These are phyloP conservation scores for Boletellus ananiceps DNA, from an alignment of 768 basidiomycete genomes.

Conservation along the genomic window DNA sequence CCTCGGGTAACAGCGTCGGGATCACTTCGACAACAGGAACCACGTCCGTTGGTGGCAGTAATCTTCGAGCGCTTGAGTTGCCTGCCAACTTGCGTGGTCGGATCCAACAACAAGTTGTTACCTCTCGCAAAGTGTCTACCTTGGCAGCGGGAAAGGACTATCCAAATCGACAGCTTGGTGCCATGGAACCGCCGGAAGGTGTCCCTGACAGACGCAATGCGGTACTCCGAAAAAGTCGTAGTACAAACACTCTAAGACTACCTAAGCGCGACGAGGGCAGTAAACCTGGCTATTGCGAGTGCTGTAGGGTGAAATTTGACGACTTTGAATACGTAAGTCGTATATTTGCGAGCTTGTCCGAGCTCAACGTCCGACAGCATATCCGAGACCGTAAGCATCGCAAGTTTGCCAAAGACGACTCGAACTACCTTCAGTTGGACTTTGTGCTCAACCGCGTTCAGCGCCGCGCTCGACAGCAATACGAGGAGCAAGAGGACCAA, in stretches of 20 bases:
- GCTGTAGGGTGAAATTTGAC: constrained; percentile 85
- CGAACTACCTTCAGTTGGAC: constrained; percentile 80
- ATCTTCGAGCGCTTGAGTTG: constrained; percentile 45
- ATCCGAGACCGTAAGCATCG: constrained; percentile 67
- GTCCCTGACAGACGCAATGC: constrained; percentile 50
- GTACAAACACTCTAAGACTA: constrained; percentile 71
- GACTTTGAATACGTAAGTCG: constrained; percentile 71
- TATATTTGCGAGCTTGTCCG: not conserved
- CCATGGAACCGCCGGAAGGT: constrained; percentile 67
- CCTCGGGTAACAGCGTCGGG: constrained; percentile 91
- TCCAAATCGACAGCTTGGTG: constrained; percentile 26
- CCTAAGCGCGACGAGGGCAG: constrained; percentile 79
- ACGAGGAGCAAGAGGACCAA: constrained; percentile 25
- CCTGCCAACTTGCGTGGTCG: constrained; percentile 51
- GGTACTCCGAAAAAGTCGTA: constrained; percentile 67
- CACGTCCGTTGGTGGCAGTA: constrained; percentile 55
- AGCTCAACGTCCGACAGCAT: constrained; percentile 49
- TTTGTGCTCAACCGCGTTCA: constrained; percentile 59
- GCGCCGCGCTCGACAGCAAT: constrained; percentile 36
- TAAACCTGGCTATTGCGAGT: constrained; percentile 97
- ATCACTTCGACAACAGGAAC: constrained; percentile 91
- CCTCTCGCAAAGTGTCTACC: constrained; percentile 50
- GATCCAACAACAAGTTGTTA: constrained; percentile 62
- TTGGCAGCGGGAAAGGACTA: constrained; percentile 25
- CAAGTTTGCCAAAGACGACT: constrained; percentile 72